These are phyloP conservation scores for Euptelea pleiosperma DNA, from an alignment of 164 flowering plant genomes.

Conservation along the genomic window DNA sequence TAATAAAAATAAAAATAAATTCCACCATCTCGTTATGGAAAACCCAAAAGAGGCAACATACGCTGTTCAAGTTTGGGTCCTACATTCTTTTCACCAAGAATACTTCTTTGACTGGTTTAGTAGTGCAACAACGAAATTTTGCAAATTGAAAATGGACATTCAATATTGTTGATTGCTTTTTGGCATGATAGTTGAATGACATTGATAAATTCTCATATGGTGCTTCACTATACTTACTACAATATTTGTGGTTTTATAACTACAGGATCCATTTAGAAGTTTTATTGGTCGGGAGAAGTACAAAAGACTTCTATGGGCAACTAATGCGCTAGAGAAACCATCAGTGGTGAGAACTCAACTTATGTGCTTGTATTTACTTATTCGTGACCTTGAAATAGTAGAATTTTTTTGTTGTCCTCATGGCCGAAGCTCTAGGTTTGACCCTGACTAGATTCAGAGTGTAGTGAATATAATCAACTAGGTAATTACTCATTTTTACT, in stretches of 20 bases:
- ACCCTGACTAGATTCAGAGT: too few species aligned
- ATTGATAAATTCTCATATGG: neutral
- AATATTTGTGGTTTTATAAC: constrained; percentile 6
- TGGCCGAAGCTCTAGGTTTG: neutral
- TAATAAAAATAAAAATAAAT: too few species aligned
- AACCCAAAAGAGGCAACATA: too few species aligned
- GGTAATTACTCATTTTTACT: too few species aligned
- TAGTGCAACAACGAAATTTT: too few species aligned
- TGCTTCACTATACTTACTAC: neutral
- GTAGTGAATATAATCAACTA: too few species aligned
- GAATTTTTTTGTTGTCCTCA: neutral
- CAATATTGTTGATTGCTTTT: neutral
- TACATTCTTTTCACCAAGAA: too few species aligned
- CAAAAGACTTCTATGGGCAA: constrained; percentile 78
- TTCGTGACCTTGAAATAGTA: neutral
- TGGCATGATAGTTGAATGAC: neutral
- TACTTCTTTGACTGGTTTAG: too few species aligned
- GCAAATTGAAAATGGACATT: neutral
- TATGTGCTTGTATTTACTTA: neutral
- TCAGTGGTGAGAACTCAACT: constrained; percentile 57
- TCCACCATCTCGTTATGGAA: too few species aligned
- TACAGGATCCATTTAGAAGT: constrained; percentile 92
- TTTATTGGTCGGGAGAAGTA: constrained; percentile 90
- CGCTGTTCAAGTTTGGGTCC: too few species aligned
- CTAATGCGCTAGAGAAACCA: constrained; percentile 66